These are phyloP conservation scores for Eruca vesicaria DNA, from an alignment of 441 rosid genomes.

Conservation along the genomic window DNA sequence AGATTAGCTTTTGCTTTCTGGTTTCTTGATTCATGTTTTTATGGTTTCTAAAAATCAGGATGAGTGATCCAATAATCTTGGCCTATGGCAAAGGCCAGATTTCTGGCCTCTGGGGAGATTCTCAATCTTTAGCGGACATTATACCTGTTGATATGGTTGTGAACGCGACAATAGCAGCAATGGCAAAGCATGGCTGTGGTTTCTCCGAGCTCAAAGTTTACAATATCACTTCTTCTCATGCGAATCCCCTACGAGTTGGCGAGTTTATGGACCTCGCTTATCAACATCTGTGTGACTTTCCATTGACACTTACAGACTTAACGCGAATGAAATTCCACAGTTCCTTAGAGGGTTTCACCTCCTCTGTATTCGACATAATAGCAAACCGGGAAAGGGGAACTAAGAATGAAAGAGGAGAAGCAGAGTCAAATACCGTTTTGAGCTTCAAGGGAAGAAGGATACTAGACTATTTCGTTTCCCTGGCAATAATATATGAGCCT, in stretches of 20 bases:
- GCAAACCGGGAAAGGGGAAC: background rate
- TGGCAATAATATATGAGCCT: slow-evolving; percentile 28
- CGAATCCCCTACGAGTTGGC: background rate
- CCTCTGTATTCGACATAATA: slow-evolving; percentile 3
- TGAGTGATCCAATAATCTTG: background rate
- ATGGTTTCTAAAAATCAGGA: background rate
- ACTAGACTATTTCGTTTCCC: background rate
- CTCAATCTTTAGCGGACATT: background rate
- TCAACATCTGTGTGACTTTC: background rate
- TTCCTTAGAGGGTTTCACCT: slow-evolving; percentile 26
- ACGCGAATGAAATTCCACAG: slow-evolving; percentile 16
- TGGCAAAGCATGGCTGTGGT: background rate
- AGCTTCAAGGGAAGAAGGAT: slow-evolving; percentile 5
- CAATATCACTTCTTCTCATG: background rate
- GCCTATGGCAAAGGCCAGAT: background rate
- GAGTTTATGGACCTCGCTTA: background rate
- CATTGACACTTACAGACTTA: slow-evolving; percentile 8
- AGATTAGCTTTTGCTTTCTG: background rate
- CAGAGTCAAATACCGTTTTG: background rate
- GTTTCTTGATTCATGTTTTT: background rate
- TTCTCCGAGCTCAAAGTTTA: background rate
- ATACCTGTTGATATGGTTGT: background rate
- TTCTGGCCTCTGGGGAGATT: background rate
- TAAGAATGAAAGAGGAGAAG: background rate
- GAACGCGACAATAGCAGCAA: background rate